Percentiles rank a stretch among this genome's conserved stretches.
phyloP scores from a whole-genome alignment of 2,329 filamentous ascomycete genomes.

The Colletotrichum sp. region DNA sequence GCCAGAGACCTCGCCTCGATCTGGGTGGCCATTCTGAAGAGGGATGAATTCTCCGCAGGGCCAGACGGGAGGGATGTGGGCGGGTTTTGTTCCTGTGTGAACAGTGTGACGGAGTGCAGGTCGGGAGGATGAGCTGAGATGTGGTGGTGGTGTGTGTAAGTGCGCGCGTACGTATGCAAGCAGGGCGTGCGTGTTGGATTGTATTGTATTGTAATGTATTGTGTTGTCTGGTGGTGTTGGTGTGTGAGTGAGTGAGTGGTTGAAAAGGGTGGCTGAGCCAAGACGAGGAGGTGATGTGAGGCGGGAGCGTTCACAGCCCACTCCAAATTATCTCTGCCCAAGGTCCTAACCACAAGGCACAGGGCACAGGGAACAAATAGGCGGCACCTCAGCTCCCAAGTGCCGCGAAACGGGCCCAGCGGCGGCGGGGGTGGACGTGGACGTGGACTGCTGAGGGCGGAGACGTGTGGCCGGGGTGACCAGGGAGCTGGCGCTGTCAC shows the following conservation, averaged over 20 bases:
- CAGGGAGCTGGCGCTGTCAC: slow-evolving; percentile 13
- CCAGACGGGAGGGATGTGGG: background rate
- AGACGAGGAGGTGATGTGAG: slow-evolving; percentile 3
- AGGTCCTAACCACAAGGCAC: background rate
- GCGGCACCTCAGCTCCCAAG: background rate
- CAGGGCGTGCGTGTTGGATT: background rate
- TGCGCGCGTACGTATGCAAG: background rate
- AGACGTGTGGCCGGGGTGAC: background rate
- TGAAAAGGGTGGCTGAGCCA: slow-evolving; percentile 16
- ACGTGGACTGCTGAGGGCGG: background rate
- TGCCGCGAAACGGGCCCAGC: background rate
- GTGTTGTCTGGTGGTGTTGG: background rate
- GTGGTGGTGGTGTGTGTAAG: background rate
- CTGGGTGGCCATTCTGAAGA: slow-evolving; percentile 34
- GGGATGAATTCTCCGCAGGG: background rate
- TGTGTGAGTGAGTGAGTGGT: background rate
- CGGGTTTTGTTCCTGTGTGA: background rate
- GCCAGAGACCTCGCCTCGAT: slow-evolving; percentile 87
- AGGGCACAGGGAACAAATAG: background rate
- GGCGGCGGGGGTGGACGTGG: background rate
- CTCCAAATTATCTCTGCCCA: background rate
- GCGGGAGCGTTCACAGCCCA: slow-evolving; percentile 14
- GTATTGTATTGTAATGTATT: background rate
- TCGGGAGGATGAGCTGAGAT: background rate
- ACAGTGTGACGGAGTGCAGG: background rate